These are phyloP conservation scores for Trametes coccinea DNA, from an alignment of 768 basidiomycete species.

Conservation along the genomic window DNA sequence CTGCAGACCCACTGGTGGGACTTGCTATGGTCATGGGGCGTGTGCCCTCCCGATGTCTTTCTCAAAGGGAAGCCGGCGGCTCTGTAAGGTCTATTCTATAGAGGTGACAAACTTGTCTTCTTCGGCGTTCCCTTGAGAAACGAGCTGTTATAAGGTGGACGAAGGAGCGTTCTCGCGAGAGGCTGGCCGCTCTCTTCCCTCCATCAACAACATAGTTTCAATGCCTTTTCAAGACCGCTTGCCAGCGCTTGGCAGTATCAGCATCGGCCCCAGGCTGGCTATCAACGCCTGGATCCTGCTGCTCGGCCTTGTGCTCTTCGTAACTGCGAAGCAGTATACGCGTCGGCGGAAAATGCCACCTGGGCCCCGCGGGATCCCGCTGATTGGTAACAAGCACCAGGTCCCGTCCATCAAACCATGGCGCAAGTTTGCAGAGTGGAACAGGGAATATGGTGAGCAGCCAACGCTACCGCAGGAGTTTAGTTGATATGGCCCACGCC, in stretches of 20 bases:
- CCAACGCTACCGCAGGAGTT: too few relatives aligned
- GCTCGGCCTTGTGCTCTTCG: background rate
- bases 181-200: too few relatives aligned
- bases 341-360: conserved; percentile 40
- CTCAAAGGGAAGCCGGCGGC: background rate
- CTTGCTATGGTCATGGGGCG: background rate
- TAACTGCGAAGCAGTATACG: conserved; percentile 3
- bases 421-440: conserved; percentile 50
- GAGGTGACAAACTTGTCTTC: too few relatives aligned
- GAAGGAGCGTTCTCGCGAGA: background rate
- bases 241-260: too few relatives aligned
- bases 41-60: background rate
- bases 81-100: background rate
- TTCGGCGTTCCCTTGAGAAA: too few relatives aligned
- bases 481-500: background rate
- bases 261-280: background rate
- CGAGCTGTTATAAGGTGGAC: too few relatives aligned
- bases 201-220: too few relatives aligned
- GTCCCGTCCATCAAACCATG: conserved; percentile 48
- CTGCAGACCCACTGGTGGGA: background rate
- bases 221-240: too few relatives aligned
- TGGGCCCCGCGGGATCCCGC: conserved; percentile 45
- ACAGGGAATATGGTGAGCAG: conserved; percentile 43
- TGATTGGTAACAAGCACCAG: conserved; percentile 48
- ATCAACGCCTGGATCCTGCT: conserved; percentile 1